Conservation (phyloP, 345 rosid species). For the Camelina neglecta region DNA sequence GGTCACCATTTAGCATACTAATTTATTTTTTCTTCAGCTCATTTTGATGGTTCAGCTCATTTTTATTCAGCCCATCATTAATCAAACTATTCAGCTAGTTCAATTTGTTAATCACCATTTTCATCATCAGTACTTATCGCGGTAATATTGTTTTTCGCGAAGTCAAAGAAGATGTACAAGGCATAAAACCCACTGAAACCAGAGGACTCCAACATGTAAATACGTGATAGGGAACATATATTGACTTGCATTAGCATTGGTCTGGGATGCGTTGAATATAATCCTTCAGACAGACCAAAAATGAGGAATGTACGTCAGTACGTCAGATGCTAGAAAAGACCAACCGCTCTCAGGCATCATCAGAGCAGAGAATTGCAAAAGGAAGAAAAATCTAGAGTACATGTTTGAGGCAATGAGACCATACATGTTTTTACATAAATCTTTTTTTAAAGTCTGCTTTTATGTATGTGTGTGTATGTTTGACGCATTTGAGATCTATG, state of each 20-base stretch:
- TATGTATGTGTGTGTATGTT: neutral
- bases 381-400: neutral
- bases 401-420: neutral
- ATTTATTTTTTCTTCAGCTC: too few relatives aligned
- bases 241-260: slow-evolving; percentile 16
- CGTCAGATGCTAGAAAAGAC: neutral
- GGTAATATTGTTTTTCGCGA: neutral
- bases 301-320: neutral
- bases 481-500: neutral
- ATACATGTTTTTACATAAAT: neutral
- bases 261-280: neutral
- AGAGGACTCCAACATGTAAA: neutral
- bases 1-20: too few relatives aligned
- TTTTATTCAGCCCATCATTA: too few relatives aligned
- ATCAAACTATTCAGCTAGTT: too few relatives aligned
- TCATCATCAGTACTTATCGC: neutral
- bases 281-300: neutral
- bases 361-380: neutral
- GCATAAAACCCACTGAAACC: neutral
- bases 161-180: slow-evolving; percentile 13
- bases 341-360: neutral
- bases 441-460: neutral
- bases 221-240: neutral
- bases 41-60: too few relatives aligned
- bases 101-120: too few relatives aligned